Evolutionary conservation across 345 rosid genomes (phyloP).

Genomic region (Camelina laxa): DNA sequence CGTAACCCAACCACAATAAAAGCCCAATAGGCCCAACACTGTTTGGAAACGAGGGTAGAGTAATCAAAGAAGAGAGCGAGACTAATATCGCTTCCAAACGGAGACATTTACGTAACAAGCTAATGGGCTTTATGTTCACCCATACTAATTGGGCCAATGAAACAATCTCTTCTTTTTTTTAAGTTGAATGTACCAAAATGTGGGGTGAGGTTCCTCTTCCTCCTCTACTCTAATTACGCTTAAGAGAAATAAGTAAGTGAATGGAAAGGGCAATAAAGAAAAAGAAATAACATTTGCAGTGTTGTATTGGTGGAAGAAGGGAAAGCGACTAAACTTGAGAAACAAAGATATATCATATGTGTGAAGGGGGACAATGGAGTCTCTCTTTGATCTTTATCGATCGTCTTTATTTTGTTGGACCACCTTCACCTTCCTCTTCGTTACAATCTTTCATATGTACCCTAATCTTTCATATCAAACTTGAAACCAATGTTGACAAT

Average conservation of each 20-base stretch:
- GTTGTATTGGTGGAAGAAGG: constrained; percentile 28
- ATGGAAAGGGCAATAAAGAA: not conserved
- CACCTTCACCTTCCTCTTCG: constrained; percentile 35
- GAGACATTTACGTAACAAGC: not conserved
- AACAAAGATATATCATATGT: constrained; percentile 20
- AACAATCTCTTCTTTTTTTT: not conserved
- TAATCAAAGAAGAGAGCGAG: not conserved
- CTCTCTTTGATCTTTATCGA: constrained; percentile 36
- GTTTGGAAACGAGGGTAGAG: not conserved
- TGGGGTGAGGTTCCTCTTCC: no score
- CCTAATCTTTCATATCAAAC: constrained; percentile 12
- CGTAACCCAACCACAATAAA: constrained; percentile 10
- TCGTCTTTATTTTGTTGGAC: constrained; percentile 44
- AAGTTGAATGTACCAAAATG: not conserved
- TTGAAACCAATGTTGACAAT: not conserved
- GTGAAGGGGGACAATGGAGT: constrained; percentile 36
- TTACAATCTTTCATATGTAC: constrained; percentile 29
- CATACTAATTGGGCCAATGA: constrained; percentile 3
- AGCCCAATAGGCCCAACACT: constrained; percentile 3
- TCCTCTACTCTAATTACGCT: not conserved
- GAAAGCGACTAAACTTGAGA: constrained; percentile 41
- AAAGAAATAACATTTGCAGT: constrained; percentile 1
- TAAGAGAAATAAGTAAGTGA: not conserved
- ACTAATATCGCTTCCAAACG: not conserved
- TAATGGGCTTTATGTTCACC: not conserved